phyloP scores from a whole-genome alignment of 495 filamentous ascomycete genomes.

The Aspergillus saccharolyticus region DNA sequence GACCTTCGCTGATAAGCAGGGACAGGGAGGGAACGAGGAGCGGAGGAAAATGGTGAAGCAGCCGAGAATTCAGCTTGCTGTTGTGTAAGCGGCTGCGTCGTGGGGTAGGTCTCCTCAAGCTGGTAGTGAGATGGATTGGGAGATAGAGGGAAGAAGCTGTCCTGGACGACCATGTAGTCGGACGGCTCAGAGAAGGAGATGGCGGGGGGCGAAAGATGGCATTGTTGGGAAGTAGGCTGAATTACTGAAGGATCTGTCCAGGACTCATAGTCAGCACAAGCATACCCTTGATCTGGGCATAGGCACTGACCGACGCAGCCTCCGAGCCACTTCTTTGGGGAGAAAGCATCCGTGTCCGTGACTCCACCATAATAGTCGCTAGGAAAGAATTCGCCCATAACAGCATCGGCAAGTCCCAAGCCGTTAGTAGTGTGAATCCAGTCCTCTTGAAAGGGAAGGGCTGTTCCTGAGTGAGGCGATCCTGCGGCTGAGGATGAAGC shows the following conservation, averaged over 20 bases:
- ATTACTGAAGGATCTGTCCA: conserved; percentile 56
- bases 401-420: conserved; percentile 64
- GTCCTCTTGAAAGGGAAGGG: conserved; percentile 53
- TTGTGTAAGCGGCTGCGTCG: conserved; percentile 27
- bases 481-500: conserved; percentile 76
- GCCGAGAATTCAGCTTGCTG: conserved; percentile 24
- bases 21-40: conserved; percentile 31
- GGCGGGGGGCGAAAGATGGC: conserved; percentile 26
- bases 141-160: conserved; percentile 30
- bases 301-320: conserved; percentile 79
- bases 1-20: conserved; percentile 44
- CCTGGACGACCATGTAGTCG: conserved; percentile 22
- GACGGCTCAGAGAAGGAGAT: conserved; percentile 34
- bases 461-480: conserved; percentile 68
- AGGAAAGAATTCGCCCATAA: conserved; percentile 55
- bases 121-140: conserved; percentile 31
- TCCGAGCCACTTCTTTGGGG: conserved; percentile 54
- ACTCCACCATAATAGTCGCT: conserved; percentile 38
- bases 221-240: conserved; percentile 35
- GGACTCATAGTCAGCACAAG: not conserved
- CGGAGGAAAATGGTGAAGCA: conserved; percentile 35
- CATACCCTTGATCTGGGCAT: conserved; percentile 8
- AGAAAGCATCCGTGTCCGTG: conserved; percentile 34
- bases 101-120: conserved; percentile 24
- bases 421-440: conserved; percentile 59